Evolutionary conservation across 129 eudicot species (phyloP).

Genomic region (Saussurea involucrata): DNA sequence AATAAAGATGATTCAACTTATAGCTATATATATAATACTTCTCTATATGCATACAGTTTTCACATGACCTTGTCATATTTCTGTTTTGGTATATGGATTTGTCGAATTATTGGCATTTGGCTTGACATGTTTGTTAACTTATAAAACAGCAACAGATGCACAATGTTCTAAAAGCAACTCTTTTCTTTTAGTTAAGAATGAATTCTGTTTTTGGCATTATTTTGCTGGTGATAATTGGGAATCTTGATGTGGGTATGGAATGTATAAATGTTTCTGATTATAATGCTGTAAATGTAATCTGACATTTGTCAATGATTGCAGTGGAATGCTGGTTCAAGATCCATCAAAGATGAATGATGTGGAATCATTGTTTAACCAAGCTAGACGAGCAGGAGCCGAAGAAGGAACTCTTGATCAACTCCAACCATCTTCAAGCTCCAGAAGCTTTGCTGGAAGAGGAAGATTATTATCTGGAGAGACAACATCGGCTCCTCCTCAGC

Average conservation of each 20-base stretch:
- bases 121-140: not conserved
- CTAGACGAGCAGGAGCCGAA: slow-evolving; percentile 69
- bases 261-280: not conserved
- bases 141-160: not conserved
- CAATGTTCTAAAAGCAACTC: not conserved
- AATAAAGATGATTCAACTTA: not conserved
- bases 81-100: not conserved
- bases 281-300: slow-evolving; percentile 1
- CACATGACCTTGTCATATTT: not conserved
- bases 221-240: not conserved
- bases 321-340: slow-evolving; percentile 84
- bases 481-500: slow-evolving; percentile 45
- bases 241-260: not conserved
- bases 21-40: not conserved
- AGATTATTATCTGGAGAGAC: slow-evolving; percentile 85
- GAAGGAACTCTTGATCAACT: slow-evolving; percentile 51
- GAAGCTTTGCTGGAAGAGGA: slow-evolving; percentile 76
- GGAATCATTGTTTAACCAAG: slow-evolving; percentile 67
- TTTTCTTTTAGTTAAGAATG: not conserved
- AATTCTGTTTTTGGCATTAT: not conserved
- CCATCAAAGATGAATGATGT: slow-evolving; percentile 57
- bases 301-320: slow-evolving; percentile 32
- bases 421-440: slow-evolving; percentile 73
- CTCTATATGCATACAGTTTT: not conserved
- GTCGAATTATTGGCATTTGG: not conserved